Base-by-base conservation (phyloP, 2,329 filamentous ascomycete species). In the Penicillium sp. region DNA sequence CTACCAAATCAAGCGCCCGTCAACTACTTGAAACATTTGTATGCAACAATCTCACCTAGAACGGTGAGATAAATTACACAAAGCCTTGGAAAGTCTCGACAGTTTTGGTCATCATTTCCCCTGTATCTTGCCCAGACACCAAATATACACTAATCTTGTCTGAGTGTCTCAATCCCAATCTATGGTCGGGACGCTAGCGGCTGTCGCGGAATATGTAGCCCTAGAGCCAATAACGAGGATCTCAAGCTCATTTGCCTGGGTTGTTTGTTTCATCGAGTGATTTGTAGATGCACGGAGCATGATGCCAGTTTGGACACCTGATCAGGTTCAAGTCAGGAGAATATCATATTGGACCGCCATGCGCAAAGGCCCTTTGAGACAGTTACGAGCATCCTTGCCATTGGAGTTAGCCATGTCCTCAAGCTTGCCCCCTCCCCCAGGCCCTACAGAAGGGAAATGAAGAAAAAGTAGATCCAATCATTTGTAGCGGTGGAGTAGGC, bases 401-500 rank as follows among this genome's bases (percentile, higher is more conserved):
- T 38, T 44, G 9, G 39, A 31, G 36, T 29, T 33, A 38, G 31
- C n/a, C 33, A 45, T 39, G 15, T 45, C 39, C 39, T 52, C 53
- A 49, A 31, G 44, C 19, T 42, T 36, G 23, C 21, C 21, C 21
- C 21, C 21, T 23, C 15, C 29, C 41, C 41, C 29, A 48, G 35
- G 49, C 49, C 36, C 36, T 43, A 45, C 39, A 44, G n/a, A 53
- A 57, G 29, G 29, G 29, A 53, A 53, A 57, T 49, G 42, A 55
- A 49, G 39, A 54, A 49, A 49, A 52, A n/a, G 31, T 44, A 49
- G 55, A 63, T 53, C 60, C 61, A 62, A 63, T 57, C 57, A 66
- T 42, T 29, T 48, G 27, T 44, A 54, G 47, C 21, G 54, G 66
- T 68, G 64, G 65, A 66, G 61, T 55, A 57, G 57, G 39, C 49